phyloP scores from a whole-genome alignment of 202 grass and related monocot species.

The Saccharum hybrid region DNA sequence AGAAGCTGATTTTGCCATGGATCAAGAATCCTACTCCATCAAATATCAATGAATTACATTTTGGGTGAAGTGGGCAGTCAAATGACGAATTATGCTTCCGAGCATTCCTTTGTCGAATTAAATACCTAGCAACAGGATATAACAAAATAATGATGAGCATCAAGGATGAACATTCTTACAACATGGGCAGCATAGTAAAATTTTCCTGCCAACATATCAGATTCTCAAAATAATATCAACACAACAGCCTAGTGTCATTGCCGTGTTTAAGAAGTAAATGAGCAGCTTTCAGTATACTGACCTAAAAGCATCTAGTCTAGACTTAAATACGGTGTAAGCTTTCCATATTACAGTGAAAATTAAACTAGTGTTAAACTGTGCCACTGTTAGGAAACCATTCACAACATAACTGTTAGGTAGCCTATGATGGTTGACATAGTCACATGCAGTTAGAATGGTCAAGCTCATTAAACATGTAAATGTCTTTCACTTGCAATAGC shows the following conservation, averaged over 20 bases:
- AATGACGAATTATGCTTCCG: conserved; percentile 47
- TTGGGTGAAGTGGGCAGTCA: conserved; percentile 46
- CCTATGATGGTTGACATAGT: conserved; percentile 31
- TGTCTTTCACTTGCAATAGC: conserved; percentile 14
- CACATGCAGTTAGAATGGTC: conserved; percentile 25
- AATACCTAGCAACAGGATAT: conserved; percentile 65
- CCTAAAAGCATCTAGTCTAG: conserved; percentile 32
- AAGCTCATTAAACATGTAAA: conserved; percentile 15
- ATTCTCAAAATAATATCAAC: conserved; percentile 27
- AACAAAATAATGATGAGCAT: conserved; percentile 40
- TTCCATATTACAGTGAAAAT: conserved; percentile 1
- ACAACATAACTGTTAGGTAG: conserved; percentile 21
- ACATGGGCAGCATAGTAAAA: conserved; percentile 21
- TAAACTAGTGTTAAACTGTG: conserved; percentile 11
- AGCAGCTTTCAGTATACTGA: background rate
- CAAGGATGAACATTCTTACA: conserved; percentile 18
- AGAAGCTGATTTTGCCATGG: conserved; percentile 78
- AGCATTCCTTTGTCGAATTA: conserved; percentile 58
- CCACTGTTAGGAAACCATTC: conserved; percentile 5
- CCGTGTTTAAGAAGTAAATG: conserved; percentile 18
- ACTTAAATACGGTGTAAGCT: conserved; percentile 14
- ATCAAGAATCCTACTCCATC: conserved; percentile 75
- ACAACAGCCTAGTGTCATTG: conserved; percentile 22
- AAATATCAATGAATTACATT: conserved; percentile 62
- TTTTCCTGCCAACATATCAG: conserved; percentile 2